Percentiles rank a stretch among this genome's conserved stretches.
phyloP scores from a whole-genome alignment of 2,329 filamentous ascomycete species.

The Bipolaris zeicola region DNA sequence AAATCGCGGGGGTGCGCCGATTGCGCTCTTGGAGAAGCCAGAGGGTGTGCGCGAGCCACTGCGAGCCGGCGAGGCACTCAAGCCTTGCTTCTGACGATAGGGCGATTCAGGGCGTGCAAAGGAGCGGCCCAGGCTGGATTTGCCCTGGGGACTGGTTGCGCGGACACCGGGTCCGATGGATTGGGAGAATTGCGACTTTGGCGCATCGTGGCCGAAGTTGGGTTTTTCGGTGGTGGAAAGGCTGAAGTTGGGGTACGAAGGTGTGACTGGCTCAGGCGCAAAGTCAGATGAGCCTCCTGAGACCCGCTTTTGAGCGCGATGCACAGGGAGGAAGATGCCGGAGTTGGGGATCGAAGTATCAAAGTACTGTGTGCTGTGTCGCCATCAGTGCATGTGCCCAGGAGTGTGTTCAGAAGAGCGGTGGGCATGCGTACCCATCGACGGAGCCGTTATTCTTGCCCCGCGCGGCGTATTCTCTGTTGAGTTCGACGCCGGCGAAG shows the following conservation, averaged over 20 bases:
- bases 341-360: conserved; percentile 76
- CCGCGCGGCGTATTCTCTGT: conserved; percentile 75
- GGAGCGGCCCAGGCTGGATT: conserved; percentile 69
- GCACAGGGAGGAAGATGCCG: conserved; percentile 90
- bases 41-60: conserved; percentile 60
- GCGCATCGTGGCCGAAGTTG: conserved; percentile 54
- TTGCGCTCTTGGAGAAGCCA: conserved; percentile 58
- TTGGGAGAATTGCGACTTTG: conserved; percentile 86
- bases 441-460: conserved; percentile 98
- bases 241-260: conserved; percentile 61
- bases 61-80: conserved; percentile 57
- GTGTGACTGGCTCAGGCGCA: conserved; percentile 72
- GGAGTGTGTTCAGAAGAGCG: neutral
- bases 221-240: conserved; percentile 60
- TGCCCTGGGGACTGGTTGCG: conserved; percentile 73
- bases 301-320: conserved; percentile 75
- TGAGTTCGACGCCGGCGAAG: conserved; percentile 91
- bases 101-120: conserved; percentile 90
- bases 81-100: conserved; percentile 62
- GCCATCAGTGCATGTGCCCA: conserved; percentile 16
- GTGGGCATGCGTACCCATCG: conserved; percentile 70
- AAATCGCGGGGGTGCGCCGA: conserved; percentile 62
- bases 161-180: conserved; percentile 76
- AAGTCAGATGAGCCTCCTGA: conserved; percentile 62
- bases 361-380: conserved; percentile 71